Evolutionary conservation across 108 stramenopile genomes (phyloP).

Genomic region (Discostella stelligeroides): DNA sequence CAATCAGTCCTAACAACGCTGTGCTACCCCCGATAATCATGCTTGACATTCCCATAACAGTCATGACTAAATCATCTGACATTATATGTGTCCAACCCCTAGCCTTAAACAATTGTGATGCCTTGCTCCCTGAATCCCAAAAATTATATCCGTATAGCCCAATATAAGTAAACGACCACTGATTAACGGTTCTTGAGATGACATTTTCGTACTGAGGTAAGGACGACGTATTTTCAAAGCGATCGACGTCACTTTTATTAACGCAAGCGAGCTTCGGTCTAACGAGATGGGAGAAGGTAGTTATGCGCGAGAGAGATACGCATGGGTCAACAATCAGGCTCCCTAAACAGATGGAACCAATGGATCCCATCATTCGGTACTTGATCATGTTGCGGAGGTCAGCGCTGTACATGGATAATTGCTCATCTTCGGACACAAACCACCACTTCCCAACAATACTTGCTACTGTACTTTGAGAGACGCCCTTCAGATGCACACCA

Average conservation of each 20-base stretch:
- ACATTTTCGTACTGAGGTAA: slow-evolving; percentile 54
- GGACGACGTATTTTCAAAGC: slow-evolving; percentile 34
- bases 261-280: slow-evolving; percentile 37
- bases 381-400: slow-evolving; percentile 49
- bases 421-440: slow-evolving; percentile 52
- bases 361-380: slow-evolving; percentile 53
- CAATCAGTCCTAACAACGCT: slow-evolving; percentile 60
- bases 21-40: slow-evolving; percentile 50
- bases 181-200: slow-evolving; percentile 67
- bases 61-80: slow-evolving; percentile 68
- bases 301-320: slow-evolving; percentile 49
- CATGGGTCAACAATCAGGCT: slow-evolving; percentile 54
- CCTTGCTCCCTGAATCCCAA: slow-evolving; percentile 64
- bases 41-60: slow-evolving; percentile 58
- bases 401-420: slow-evolving; percentile 52
- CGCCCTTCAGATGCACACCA: slow-evolving; percentile 14
- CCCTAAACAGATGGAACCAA: slow-evolving; percentile 86
- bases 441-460: slow-evolving; percentile 90
- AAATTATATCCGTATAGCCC: slow-evolving; percentile 83
- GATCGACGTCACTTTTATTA: slow-evolving; percentile 17
- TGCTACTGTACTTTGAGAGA: slow-evolving; percentile 67
- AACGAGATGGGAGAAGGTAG: slow-evolving; percentile 49
- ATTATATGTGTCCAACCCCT: slow-evolving; percentile 80
- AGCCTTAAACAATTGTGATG: slow-evolving; percentile 71
- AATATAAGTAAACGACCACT: slow-evolving; percentile 79